phyloP scores from a whole-genome alignment of 495 filamentous ascomycete species.

The Pseudomonodictys pantanalensis region DNA sequence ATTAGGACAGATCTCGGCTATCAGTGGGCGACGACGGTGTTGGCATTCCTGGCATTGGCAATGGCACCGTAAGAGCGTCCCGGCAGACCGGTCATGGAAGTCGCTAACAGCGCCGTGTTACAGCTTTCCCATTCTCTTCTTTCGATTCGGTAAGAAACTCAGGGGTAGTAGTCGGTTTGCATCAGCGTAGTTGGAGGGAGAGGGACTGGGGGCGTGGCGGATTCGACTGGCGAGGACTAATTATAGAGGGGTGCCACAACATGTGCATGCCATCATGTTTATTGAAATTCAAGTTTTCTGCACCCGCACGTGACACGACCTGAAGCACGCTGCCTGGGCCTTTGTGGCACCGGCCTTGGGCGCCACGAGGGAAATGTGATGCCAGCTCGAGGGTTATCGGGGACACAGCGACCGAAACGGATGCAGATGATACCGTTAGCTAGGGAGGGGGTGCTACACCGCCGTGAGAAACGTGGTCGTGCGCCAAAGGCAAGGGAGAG shows the following conservation, averaged over 20 bases:
- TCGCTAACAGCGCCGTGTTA: conserved; percentile 21
- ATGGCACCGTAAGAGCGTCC: conserved; percentile 44
- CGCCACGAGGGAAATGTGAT: conserved; percentile 32
- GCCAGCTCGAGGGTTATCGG: conserved; percentile 28
- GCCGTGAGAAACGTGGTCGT: conserved; percentile 16
- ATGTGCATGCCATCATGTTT: conserved; percentile 28
- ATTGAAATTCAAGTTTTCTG: conserved; percentile 25
- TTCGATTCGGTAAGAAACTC: conserved; percentile 44
- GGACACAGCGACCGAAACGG: conserved; percentile 1
- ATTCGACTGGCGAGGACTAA: conserved; percentile 23
- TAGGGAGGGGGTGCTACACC: conserved; percentile 3
- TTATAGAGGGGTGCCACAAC: conserved; percentile 32
- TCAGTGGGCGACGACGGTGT: conserved; percentile 45
- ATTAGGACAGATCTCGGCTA: conserved; percentile 40
- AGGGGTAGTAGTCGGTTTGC: conserved; percentile 43
- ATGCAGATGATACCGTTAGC: conserved; percentile 18
- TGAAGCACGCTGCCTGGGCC: conserved; percentile 23
- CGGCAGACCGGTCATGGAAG: conserved; percentile 6
- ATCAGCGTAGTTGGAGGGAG: conserved; percentile 19
- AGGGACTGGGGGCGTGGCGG: conserved; percentile 17
- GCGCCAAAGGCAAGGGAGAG: neutral
- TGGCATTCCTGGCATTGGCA: conserved; percentile 45
- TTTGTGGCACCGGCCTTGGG: conserved; percentile 11
- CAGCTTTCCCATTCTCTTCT: conserved; percentile 44
- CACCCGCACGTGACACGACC: conserved; percentile 28